Conservation (phyloP, 495 filamentous ascomycete species). For the Penicillium argentinense region DNA sequence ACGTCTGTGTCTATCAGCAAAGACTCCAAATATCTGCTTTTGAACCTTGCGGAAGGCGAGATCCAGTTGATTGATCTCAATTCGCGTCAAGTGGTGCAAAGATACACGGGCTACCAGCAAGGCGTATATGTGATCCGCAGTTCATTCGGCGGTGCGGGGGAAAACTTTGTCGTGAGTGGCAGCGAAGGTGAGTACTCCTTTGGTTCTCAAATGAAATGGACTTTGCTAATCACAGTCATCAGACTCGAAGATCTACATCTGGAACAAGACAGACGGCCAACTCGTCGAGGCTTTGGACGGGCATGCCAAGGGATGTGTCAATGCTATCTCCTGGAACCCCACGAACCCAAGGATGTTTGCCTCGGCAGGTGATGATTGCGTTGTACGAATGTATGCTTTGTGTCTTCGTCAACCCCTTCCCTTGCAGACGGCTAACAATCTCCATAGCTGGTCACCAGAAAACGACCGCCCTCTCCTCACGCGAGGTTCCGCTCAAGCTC, state of each 20-base stretch:
- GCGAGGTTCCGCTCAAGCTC: slow-evolving; percentile 22
- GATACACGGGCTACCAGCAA: slow-evolving; percentile 72
- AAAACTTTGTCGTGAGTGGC: slow-evolving; percentile 87
- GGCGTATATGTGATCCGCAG: slow-evolving; percentile 74
- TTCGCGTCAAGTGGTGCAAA: slow-evolving; percentile 66
- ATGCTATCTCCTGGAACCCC: slow-evolving; percentile 91
- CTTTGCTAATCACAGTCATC: slow-evolving; percentile 17
- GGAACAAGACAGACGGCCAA: slow-evolving; percentile 79
- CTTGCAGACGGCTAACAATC: slow-evolving; percentile 19
- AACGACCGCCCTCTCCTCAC: slow-evolving; percentile 23
- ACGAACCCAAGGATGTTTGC: slow-evolving; percentile 81
- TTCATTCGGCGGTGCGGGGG: slow-evolving; percentile 82
- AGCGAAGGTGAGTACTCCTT: slow-evolving; percentile 69
- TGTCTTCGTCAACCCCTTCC: not conserved
- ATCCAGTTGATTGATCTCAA: slow-evolving; percentile 76
- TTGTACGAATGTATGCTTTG: slow-evolving; percentile 75
- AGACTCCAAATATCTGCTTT: slow-evolving; percentile 76
- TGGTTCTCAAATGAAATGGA: not conserved
- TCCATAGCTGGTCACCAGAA: slow-evolving; percentile 42
- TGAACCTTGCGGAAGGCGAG: slow-evolving; percentile 74
- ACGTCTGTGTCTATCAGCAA: slow-evolving; percentile 79
- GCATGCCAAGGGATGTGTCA: slow-evolving; percentile 74
- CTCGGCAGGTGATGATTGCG: slow-evolving; percentile 83
- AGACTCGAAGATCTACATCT: slow-evolving; percentile 84
- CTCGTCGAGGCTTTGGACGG: slow-evolving; percentile 75